Evolutionary conservation across 2,329 filamentous ascomycete genomes (phyloP).

Genomic region (Alternaria triticina): DNA sequence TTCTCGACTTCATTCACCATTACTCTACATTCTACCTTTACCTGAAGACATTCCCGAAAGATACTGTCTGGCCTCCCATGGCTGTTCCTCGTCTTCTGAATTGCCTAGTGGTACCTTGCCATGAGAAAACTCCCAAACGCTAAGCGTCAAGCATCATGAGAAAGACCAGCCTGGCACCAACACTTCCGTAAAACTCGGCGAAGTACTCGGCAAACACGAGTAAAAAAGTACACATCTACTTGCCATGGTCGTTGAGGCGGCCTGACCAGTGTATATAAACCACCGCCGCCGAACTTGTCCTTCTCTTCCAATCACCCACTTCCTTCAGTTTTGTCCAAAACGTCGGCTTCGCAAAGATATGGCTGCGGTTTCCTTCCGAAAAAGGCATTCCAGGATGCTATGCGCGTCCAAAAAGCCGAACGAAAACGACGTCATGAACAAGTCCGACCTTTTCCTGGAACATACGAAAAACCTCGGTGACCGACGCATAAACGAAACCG

Average conservation of each 20-base stretch:
- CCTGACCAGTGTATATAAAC: not conserved
- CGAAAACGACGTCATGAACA: not conserved
- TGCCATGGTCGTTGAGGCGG: not conserved
- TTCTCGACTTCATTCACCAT: not conserved
- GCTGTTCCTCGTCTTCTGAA: not conserved
- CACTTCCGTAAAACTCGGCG: not conserved
- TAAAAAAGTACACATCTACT: not conserved
- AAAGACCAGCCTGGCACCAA: not conserved
- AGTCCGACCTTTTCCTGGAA: not conserved
- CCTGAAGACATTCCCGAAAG: not conserved
- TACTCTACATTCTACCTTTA: not conserved
- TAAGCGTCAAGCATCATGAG: not conserved
- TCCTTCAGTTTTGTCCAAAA: not conserved
- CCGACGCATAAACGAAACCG: accelerated
- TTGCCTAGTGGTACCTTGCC: not conserved
- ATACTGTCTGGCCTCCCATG: not conserved
- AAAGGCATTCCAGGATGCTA: not conserved
- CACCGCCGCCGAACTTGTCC: not conserved
- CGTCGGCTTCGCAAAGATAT: not conserved
- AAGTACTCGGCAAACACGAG: not conserved
- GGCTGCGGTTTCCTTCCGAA: not conserved
- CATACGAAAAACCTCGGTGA: not conserved
- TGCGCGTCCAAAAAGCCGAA: not conserved
- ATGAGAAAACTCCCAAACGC: not conserved
- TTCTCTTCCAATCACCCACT: not conserved